Evolutionary conservation across 495 filamentous ascomycete genomes (phyloP).

Genomic region (Articulospora tetracladia): DNA sequence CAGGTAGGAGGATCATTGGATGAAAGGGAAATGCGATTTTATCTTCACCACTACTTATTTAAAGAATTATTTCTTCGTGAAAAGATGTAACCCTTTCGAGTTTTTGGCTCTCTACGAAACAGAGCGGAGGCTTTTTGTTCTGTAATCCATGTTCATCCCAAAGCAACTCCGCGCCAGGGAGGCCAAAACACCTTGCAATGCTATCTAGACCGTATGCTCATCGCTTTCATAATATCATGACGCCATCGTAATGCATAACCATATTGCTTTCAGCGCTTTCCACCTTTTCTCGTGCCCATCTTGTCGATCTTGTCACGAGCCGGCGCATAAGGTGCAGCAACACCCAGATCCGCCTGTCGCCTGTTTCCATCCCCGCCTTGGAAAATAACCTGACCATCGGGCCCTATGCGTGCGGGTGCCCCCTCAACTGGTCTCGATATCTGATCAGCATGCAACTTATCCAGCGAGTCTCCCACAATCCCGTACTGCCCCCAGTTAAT

Average conservation of each 20-base stretch:
- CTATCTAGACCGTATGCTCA: constrained; percentile 24
- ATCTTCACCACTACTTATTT: too few relatives aligned
- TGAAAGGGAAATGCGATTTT: too few relatives aligned
- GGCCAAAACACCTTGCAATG: background rate
- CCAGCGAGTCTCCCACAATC: constrained; percentile 72
- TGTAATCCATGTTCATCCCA: too few relatives aligned
- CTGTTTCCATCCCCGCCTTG: constrained; percentile 26
- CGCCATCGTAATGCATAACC: background rate
- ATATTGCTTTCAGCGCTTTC: constrained; percentile 8
- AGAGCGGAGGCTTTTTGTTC: too few relatives aligned
- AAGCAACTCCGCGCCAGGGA: too few relatives aligned
- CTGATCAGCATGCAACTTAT: constrained; percentile 81
- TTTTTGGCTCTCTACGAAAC: background rate
- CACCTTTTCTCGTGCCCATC: constrained; percentile 32
- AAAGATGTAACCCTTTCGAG: too few relatives aligned
- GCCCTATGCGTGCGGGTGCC: constrained; percentile 37
- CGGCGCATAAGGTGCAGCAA: constrained; percentile 75
- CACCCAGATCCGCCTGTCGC: constrained; percentile 45
- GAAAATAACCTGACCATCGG: constrained; percentile 31
- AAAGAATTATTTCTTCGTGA: too few relatives aligned
- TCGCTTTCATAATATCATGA: constrained; percentile 7
- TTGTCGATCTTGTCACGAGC: constrained; percentile 59
- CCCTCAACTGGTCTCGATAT: constrained; percentile 56
- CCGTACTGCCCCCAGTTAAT: constrained; percentile 92
- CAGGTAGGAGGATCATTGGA: too few relatives aligned